phyloP scores from a whole-genome alignment of 2,329 filamentous ascomycete genomes.

The Sphaerulina populicola region DNA sequence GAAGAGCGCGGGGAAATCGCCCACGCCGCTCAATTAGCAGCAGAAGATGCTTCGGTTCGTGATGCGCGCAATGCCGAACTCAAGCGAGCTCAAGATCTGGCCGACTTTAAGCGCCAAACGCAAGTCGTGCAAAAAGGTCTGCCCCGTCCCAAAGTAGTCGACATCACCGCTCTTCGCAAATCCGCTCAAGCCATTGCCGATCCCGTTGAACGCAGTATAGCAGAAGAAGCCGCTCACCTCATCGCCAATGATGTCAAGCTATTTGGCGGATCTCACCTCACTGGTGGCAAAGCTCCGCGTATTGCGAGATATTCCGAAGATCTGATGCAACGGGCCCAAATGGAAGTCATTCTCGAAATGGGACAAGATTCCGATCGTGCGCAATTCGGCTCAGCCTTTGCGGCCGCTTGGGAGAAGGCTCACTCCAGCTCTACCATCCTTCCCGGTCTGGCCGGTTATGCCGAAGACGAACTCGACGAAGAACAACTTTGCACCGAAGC shows the following conservation, averaged over 20 bases:
- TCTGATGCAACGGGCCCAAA: slow-evolving; percentile 63
- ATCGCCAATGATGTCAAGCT: slow-evolving; percentile 73
- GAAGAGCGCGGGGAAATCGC: slow-evolving; percentile 63
- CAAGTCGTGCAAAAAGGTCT: slow-evolving; percentile 83
- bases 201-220: slow-evolving; percentile 60
- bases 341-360: slow-evolving; percentile 65
- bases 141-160: slow-evolving; percentile 65
- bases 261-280: slow-evolving; percentile 61
- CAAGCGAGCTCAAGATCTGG: slow-evolving; percentile 54
- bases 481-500: slow-evolving; percentile 57
- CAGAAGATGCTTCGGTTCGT: slow-evolving; percentile 63
- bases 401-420: slow-evolving; percentile 41
- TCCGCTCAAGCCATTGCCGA: slow-evolving; percentile 54
- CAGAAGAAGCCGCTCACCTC: slow-evolving; percentile 66
- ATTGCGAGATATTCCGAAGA: slow-evolving; percentile 62
- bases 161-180: slow-evolving; percentile 60
- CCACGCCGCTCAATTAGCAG: slow-evolving; percentile 45
- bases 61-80: slow-evolving; percentile 59
- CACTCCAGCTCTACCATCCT: slow-evolving; percentile 46
- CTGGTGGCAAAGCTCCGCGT: slow-evolving; percentile 48
- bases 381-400: slow-evolving; percentile 42
- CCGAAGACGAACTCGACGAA: slow-evolving; percentile 62
- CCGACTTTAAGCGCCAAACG: slow-evolving; percentile 72
- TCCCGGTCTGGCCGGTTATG: slow-evolving; percentile 74
- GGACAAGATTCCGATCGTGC: slow-evolving; percentile 38